Evolutionary conservation across 495 filamentous ascomycete genomes (phyloP).

Genomic region (Penicillium diatomitis): DNA sequence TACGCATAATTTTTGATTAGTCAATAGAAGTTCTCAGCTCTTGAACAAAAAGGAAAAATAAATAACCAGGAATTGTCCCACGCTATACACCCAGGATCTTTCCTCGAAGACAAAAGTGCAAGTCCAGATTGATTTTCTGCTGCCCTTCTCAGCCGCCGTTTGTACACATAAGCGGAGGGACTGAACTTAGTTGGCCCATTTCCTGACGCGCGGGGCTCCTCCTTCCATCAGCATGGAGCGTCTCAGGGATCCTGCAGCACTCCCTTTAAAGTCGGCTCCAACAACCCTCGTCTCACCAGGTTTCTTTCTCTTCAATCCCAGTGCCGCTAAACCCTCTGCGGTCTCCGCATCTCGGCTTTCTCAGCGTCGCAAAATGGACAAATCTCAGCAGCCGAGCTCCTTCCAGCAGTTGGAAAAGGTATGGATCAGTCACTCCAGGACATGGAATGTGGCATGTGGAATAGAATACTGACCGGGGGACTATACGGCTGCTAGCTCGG

Average conservation of each 20-base stretch:
- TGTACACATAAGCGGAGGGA: conserved; percentile 9
- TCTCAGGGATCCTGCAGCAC: conserved; percentile 15
- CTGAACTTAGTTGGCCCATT: conserved; percentile 4
- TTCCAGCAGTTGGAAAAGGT: conserved; percentile 98
- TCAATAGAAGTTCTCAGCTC: too few relatives aligned
- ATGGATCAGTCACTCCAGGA: not conserved
- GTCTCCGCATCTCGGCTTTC: not conserved
- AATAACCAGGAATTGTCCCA: too few relatives aligned
- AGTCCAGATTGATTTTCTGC: too few relatives aligned
- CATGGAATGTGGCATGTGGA: too few relatives aligned
- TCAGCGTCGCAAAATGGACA: conserved; percentile 57
- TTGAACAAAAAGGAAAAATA: too few relatives aligned
- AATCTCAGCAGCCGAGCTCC: conserved; percentile 81
- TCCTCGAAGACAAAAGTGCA: too few relatives aligned
- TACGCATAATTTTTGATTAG: too few relatives aligned
- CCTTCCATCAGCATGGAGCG: conserved; percentile 20
- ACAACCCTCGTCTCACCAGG: conserved; percentile 29
- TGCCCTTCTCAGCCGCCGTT: not conserved
- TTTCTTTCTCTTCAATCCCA: conserved; percentile 25
- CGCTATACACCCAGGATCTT: too few relatives aligned
- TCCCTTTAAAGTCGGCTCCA: conserved; percentile 23
- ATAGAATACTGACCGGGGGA: conserved; percentile 8
- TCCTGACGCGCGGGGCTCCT: conserved; percentile 18
- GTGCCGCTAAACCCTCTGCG: conserved; percentile 12
- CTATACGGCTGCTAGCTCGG: conserved; percentile 50